Evolutionary conservation across 2,329 filamentous ascomycete genomes (phyloP), one percentile per base, ranked within the genome.

Genomic region (Epichloe gansuensis): DNA sequence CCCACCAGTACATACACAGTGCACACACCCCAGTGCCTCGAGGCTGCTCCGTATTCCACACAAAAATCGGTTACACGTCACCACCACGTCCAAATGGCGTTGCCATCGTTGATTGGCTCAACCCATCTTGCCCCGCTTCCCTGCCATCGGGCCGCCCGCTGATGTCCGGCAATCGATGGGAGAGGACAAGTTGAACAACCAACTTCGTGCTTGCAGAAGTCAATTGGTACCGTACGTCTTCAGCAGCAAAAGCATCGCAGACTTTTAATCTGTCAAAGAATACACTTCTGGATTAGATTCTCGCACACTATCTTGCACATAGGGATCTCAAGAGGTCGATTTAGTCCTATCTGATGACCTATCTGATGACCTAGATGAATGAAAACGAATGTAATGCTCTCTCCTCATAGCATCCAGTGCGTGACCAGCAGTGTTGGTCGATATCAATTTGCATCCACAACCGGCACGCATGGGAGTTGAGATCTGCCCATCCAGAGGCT

Each of bases 301-400:
- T 34, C 9, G 9, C 21, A n/a, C 15, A 23, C 17, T 4, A 5
- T 13, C 6, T 31, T n/a, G 35, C 8, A 41, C 38, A 21, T 28
- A 23, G 34, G 21, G 41, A 42, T 17, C 7, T 11, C 13, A 37
- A 54, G 43, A 51, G 49, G 48, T 52, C 49, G 35, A 52, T 48
- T 54, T 39, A 25, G n/a, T 49, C 52, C 52, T 54, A 54, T 54
- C 52, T 54, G 52, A 48, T 54, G 48, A 54, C 52, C 52, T 54
- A 54, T 54, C 52, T 54, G 52, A 48, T 54, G 48, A 54, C 52
- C 52, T 52, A 51, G 15, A 53, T 43, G 43, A 52, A 44, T 21
- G 13, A n/a, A 46, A 51, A 51, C 38, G 51, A 52, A 15, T 41
- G 45, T 46, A 3, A 28, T 37, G 13, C 42, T 50, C 37, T 47